Evolutionary conservation across 2,329 filamentous ascomycete genomes (phyloP).

Genomic region (Nemania abortiva): DNA sequence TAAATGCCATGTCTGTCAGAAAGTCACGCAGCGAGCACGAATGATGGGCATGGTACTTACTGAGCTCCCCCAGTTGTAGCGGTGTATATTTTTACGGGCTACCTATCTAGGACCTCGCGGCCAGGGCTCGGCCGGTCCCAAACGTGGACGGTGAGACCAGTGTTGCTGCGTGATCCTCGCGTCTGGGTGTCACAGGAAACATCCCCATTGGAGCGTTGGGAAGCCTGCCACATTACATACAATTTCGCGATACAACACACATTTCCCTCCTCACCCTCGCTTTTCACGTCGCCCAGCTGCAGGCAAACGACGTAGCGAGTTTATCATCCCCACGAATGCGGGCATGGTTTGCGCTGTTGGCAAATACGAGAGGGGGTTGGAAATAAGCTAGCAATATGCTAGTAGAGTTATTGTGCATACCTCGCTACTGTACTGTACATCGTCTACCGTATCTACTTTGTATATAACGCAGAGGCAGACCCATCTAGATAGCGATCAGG

Average conservation of each 20-base stretch:
- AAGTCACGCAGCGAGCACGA: conserved; percentile 9
- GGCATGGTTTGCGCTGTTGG: not conserved
- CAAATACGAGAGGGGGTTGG: not conserved
- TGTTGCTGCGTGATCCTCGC: conserved; percentile 44
- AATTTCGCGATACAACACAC: conserved; percentile 15
- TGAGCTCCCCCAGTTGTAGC: conserved; percentile 8
- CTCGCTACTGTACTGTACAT: no score
- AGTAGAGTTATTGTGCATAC: not conserved
- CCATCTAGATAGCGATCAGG: conserved; percentile 7
- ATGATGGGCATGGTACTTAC: not conserved
- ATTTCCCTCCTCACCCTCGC: conserved; percentile 28
- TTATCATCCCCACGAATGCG: not conserved
- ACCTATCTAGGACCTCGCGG: conserved; percentile 9
- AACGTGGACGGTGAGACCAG: conserved; percentile 43
- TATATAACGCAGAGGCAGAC: conserved; percentile 6
- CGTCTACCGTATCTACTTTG: no score
- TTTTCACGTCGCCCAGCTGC: not conserved
- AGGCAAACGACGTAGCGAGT: not conserved
- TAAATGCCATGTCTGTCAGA: not conserved
- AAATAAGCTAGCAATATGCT: not conserved
- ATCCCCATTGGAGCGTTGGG: conserved; percentile 45
- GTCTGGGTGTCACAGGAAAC: conserved; percentile 42
- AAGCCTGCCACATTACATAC: conserved; percentile 37
- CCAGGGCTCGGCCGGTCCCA: not conserved
- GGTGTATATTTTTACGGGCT: conserved; percentile 19